Evolutionary conservation across 2,329 filamentous ascomycete species (phyloP), one percentile per base, ranked within the genome.

Genomic region (Leptoxyphium fumago): DNA sequence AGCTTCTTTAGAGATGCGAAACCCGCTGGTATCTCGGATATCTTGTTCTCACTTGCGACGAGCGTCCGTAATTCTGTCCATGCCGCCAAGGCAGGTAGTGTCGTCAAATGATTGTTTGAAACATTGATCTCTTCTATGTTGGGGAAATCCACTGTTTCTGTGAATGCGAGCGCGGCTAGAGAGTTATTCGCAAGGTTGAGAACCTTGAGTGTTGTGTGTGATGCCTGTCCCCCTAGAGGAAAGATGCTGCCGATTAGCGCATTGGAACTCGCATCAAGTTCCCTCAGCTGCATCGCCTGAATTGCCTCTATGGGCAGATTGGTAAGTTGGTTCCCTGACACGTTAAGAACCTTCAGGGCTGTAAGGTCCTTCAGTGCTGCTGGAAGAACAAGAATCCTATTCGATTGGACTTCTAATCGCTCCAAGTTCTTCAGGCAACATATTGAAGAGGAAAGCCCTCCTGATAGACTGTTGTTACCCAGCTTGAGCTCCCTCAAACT

Each of bases 161-260:
- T 60, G 10, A 67, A 66, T 13, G 69, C 68, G 9, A 79, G 53
- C 0, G 63, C 64, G 48, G 57, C 75, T 11, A 96, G 64, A 28
- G 80, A 75, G 55, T 96, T 96, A 40, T 75, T 75, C 0, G 84
- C 81, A 7, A 91, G 71, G 51, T 94, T 84, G 14, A 98, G 65
- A 5, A 71, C 74, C 55, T 93, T 84, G 26, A 98, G 66, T 10
- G 73, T 71, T 1, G 75, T 64, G 17, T 88, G 65, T 2, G 68
- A 62, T 8, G 71, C 65, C 9, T 26, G 43, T 7, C 54, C 49
- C 13, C 58, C 57, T 5, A 73, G 70, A 2, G 77, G 72, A 30
- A 95, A 81, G 34, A 96, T 67, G 1, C 75, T 74, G 1, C 83
- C 85, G 10, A 71, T 70, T 2, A 96, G 70, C 46, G 78, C 80